Evolutionary conservation across 257 asterid genomes (phyloP), one percentile per base, ranked within the genome.

Genomic region (Solanum pennellii): DNA sequence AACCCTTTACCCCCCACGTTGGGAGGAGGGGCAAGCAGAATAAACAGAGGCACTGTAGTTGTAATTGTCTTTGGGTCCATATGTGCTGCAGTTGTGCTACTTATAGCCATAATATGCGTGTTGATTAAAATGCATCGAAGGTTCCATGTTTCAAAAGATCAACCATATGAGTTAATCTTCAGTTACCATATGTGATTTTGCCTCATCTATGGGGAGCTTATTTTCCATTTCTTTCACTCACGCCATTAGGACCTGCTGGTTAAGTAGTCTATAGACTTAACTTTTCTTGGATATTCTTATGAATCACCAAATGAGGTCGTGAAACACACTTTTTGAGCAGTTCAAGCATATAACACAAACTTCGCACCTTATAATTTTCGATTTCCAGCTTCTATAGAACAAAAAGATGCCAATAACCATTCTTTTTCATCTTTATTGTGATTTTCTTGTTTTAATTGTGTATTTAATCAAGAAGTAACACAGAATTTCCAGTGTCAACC

Each of bases 31-130:
- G 77, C 88, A 39, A 23, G 21, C 68, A 90, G 93, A 87, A 85
- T 84, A 42, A 87, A 88, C 90, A 93, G 88, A 91, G 92, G 93
- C 9, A 88, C 86, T 0, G 33, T 93, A 89, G 91, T 89, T 11
- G 95, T 93, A 87, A 90, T 90, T 45, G 56, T 91, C 31, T 71
- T 92, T 42, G 95, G 91, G 41, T 39, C 88, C 75, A 44, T 93
- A 87, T 35, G 41, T 25, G 87, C 77, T 84, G 91, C 88, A 44
- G 65, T 33, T 82, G 49, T 87, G 86, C 33, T 91, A 49, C 35
- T 93, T 69, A 52, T 69, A 41, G 68, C 88, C 89, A 39, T 87
- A 31, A 42, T 87, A 62, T 75, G 88, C 74, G 52, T 84, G 89
- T 76, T 82, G 35, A 77, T 85, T 16, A 92, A 84, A 88, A 68